These are phyloP conservation scores for Colletotrichum horii DNA, from an alignment of 2,329 filamentous ascomycete species.

Conservation along the genomic window DNA sequence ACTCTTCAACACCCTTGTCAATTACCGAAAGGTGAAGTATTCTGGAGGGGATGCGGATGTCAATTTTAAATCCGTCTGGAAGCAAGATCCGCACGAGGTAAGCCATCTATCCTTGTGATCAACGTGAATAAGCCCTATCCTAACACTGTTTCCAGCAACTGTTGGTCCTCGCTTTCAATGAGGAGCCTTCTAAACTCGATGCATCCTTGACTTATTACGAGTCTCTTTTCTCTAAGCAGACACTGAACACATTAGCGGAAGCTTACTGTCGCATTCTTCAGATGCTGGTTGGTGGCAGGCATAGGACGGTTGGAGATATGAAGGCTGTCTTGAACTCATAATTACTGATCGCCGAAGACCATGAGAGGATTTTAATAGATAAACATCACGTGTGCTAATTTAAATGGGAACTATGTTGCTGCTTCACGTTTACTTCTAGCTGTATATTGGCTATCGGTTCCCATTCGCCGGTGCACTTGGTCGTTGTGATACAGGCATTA, in stretches of 20 bases:
- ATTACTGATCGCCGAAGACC: neutral
- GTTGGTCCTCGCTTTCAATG: neutral
- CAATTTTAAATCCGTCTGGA: neutral
- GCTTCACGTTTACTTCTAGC: rapidly evolving
- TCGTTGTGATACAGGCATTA: neutral
- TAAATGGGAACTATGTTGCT: neutral
- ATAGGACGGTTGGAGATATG: neutral
- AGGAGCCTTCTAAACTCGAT: neutral
- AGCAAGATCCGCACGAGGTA: slow-evolving; percentile 16
- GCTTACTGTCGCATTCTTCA: neutral
- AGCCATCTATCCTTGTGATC: neutral
- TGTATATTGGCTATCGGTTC: neutral
- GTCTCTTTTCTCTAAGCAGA: neutral
- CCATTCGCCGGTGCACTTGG: neutral
- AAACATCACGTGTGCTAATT: rapidly evolving
- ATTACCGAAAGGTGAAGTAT: neutral
- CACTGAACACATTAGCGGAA: neutral
- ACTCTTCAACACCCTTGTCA: neutral
- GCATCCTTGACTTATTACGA: slow-evolving; percentile 4
- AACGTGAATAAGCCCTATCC: too few species aligned
- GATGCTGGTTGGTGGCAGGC: neutral
- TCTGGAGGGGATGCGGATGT: neutral
- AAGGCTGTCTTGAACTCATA: neutral
- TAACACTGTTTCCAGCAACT: neutral
- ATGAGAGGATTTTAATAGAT: neutral